Percentiles rank a stretch among this genome's conserved stretches.
Evolutionary conservation across 306 rosid species (phyloP).

Genomic region (Boehmeria nivea): DNA sequence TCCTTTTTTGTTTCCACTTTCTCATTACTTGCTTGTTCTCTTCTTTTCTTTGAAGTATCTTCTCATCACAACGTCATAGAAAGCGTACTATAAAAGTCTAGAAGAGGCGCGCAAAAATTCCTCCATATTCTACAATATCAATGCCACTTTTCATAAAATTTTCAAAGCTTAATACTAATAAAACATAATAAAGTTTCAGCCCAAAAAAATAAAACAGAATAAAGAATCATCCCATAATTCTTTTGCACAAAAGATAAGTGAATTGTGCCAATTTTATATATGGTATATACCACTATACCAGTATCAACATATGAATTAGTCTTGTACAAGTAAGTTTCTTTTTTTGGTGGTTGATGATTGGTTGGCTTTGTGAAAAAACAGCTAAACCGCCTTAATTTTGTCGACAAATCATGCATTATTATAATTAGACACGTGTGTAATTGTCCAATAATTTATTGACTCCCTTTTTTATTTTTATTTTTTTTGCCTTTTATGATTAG

Average conservation of each 20-base stretch:
- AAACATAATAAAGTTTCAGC: no score
- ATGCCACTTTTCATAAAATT: not conserved
- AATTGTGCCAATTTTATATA: no score
- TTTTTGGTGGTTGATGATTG: conserved; percentile 12
- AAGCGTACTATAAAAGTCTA: not conserved
- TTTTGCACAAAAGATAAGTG: no score
- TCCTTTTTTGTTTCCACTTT: not conserved
- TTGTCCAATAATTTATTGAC: not conserved
- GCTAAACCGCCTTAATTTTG: conserved; percentile 10
- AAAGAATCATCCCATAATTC: no score
- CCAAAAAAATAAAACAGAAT: no score
- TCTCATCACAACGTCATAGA: not conserved
- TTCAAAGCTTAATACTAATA: not conserved
- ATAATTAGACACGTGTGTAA: conserved; percentile 29
- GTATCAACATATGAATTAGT: not conserved
- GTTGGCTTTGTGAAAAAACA: conserved; percentile 18
- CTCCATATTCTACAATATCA: not conserved
- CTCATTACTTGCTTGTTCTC: conserved; percentile 1
- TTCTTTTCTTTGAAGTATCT: not conserved
- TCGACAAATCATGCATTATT: not conserved
- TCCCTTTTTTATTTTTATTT: not conserved
- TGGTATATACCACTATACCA: no score
- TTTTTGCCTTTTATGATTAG: not conserved
- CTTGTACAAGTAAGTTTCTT: not conserved
- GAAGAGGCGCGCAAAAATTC: not conserved